Conservation (phyloP, 257 asterid species). For the Salvia splendens region DNA sequence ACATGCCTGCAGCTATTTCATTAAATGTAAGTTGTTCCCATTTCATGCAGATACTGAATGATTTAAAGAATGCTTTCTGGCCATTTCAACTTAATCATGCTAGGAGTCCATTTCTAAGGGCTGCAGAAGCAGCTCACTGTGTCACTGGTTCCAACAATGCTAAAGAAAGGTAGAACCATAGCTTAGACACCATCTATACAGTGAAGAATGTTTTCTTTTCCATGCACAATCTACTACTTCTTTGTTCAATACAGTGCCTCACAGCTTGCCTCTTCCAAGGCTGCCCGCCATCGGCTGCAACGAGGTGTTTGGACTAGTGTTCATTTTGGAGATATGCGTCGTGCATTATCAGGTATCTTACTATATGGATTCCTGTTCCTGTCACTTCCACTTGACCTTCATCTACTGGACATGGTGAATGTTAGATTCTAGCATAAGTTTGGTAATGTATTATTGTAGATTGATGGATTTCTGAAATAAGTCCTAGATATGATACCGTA, state of each 20-base stretch:
- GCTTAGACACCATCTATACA: not conserved
- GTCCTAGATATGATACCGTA: conserved; percentile 3
- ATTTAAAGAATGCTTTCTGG: conserved; percentile 82
- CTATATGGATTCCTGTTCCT: conserved; percentile 12
- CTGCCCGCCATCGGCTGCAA: conserved; percentile 78
- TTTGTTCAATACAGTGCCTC: conserved; percentile 50
- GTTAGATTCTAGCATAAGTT: not conserved
- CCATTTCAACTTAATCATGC: conserved; percentile 70
- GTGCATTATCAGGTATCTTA: conserved; percentile 72
- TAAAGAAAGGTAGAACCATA: conserved; percentile 52
- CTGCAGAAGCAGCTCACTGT: conserved; percentile 82
- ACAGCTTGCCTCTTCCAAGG: conserved; percentile 82
- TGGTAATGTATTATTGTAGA: not conserved
- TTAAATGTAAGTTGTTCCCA: conserved; percentile 3
- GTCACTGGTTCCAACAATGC: conserved; percentile 40
- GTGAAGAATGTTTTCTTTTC: conserved; percentile 11
- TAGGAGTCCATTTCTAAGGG: conserved; percentile 71
- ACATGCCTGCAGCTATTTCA: too few relatives aligned
- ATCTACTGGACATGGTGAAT: conserved; percentile 16
- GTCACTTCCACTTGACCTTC: conserved; percentile 14
- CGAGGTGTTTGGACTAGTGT: conserved; percentile 94
- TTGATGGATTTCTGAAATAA: conserved; percentile 11
- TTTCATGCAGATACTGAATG: conserved; percentile 58
- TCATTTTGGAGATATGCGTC: conserved; percentile 82
- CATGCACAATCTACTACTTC: not conserved